Conservation (phyloP, 2,329 filamentous ascomycete genomes). For the Pseudogymnoascus sp. region DNA sequence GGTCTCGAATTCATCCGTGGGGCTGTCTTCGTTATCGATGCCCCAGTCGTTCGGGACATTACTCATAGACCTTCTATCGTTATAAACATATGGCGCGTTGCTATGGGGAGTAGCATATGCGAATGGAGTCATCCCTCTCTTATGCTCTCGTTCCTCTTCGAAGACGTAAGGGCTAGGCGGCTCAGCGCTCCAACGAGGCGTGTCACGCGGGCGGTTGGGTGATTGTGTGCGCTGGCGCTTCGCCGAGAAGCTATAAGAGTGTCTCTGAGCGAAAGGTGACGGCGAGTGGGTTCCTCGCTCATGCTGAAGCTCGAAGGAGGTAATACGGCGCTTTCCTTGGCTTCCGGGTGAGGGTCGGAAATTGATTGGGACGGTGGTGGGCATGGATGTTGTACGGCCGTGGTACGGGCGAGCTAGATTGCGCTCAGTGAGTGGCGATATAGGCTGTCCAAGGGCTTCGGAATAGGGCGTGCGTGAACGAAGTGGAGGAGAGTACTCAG, state of each 20-base stretch:
- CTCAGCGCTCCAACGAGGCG: constrained; percentile 46
- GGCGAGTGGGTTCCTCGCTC: constrained; percentile 19
- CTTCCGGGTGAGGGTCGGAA: constrained; percentile 31
- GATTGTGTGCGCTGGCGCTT: constrained; percentile 43
- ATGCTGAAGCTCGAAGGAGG: constrained; percentile 34
- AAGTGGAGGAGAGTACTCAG: constrained; percentile 21
- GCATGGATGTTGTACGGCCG: constrained; percentile 47
- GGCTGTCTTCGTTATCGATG: constrained; percentile 16
- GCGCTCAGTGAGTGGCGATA: constrained; percentile 23
- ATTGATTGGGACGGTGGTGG: constrained; percentile 34
- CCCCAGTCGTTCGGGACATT: background rate
- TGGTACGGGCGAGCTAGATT: constrained; percentile 39
- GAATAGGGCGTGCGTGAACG: constrained; percentile 25
- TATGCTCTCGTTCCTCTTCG: constrained; percentile 21
- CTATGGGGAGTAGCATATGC: constrained; percentile 73
- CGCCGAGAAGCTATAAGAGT: constrained; percentile 8
- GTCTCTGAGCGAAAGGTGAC: constrained; percentile 2
- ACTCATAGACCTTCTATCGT: background rate
- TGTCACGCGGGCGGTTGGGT: constrained; percentile 46
- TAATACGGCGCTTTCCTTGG: constrained; percentile 38
- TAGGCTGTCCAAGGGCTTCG: constrained; percentile 13
- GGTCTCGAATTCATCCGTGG: constrained; percentile 22
- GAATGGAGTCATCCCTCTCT: constrained; percentile 48
- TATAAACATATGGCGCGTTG: constrained; percentile 40
- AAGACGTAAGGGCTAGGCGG: constrained; percentile 24